Base-by-base conservation (phyloP, 768 basidiomycete species). In the Lactarius pseudohatsudake region DNA sequence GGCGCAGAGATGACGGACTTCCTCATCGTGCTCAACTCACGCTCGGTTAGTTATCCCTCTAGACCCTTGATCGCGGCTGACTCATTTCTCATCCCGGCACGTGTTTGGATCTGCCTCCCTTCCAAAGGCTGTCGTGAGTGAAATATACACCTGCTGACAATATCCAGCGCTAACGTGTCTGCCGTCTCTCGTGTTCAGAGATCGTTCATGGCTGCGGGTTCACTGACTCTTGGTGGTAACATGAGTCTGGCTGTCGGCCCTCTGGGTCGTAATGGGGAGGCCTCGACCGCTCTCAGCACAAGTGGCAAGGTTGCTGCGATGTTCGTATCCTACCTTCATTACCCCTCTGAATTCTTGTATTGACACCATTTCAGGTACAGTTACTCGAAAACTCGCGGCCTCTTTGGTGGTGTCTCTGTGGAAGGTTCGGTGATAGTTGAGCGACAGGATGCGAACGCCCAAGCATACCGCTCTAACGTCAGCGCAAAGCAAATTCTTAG, bases 171-270 rank as follows among this genome's bases (percentile, higher is more conserved):
- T 64, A 45, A 61, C 62, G 36, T 61, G 47, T 18, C 55, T 22
- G 6, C 30, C 41, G 30, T 59, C 28, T 5, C 45, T n/a, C 11
- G 1, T 62, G 13, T 38, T 18, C 30, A 91, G 85, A 84, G 80
- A 77, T 88, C 90, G 1, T 98, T 99, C 78, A 98, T 98, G 96
- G 84, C 94, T 15, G 90, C 94, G 18, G 96, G 97, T 9, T 92
- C 89, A 8, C 75, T 99, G 65, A 94, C 91, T 2, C 79, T 97
- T 2, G 96, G 96, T 22, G 95, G 95, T 16, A 96, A 95, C 73
- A 79, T 96, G 77, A 94, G 93, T 68, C 79, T 94, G 54, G 90
- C 96, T 10, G 82, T 97, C 0, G 96, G 96, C 3, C 96, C 96
- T 11, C 79, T 98, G 0, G 96, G 96, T 26, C 87, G 96, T 34